A percentile compares a stretch with the other conserved stretches of the same genome.
phyloP scores from a whole-genome alignment of 805 yeast species.

The Yarrowia sp. region DNA sequence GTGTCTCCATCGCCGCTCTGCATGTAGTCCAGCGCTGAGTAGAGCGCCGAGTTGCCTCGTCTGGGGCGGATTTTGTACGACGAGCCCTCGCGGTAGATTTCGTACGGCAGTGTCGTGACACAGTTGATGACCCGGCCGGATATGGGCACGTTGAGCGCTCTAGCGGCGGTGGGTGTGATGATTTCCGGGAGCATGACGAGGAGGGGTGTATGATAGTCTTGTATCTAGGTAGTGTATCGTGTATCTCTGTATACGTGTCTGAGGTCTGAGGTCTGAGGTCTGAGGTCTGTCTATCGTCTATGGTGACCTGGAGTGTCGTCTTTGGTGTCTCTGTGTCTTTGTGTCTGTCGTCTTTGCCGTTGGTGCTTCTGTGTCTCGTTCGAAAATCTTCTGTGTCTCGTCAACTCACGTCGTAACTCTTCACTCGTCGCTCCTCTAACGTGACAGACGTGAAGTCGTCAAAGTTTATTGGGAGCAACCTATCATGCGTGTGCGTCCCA shows the following conservation, averaged over 20 bases:
- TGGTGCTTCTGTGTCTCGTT: too few species aligned
- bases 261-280: not conserved
- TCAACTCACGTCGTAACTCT: too few species aligned
- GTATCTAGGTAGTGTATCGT: not conserved
- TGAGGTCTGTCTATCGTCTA: not conserved
- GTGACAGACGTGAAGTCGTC: slow-evolving; percentile 17
- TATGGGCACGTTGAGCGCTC: slow-evolving; percentile 26
- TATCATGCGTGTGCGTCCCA: slow-evolving; percentile 5
- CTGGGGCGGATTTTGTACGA: slow-evolving; percentile 57
- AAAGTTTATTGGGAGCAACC: slow-evolving; percentile 35
- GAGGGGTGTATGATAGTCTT: not conserved
- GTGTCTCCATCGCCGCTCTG: slow-evolving; percentile 41
- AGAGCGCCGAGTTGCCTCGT: slow-evolving; percentile 85
- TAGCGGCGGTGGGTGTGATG: slow-evolving; percentile 17
- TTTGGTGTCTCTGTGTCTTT: not conserved
- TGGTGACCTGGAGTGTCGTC: not conserved
- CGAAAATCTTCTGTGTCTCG: too few species aligned
- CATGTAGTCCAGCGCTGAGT: slow-evolving; percentile 73
- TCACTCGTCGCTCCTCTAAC: slow-evolving; percentile 2
- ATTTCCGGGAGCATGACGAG: slow-evolving; percentile 17
- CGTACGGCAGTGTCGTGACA: slow-evolving; percentile 71
- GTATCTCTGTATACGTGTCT: not conserved
- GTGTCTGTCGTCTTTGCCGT: not conserved
- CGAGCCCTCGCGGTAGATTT: slow-evolving; percentile 55
- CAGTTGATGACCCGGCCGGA: slow-evolving; percentile 73